A percentile compares a stretch with the other conserved stretches of the same genome.
Evolutionary conservation across 1,284 basidiomycete species (phyloP).

Genomic region (Phenoliferia sp.): DNA sequence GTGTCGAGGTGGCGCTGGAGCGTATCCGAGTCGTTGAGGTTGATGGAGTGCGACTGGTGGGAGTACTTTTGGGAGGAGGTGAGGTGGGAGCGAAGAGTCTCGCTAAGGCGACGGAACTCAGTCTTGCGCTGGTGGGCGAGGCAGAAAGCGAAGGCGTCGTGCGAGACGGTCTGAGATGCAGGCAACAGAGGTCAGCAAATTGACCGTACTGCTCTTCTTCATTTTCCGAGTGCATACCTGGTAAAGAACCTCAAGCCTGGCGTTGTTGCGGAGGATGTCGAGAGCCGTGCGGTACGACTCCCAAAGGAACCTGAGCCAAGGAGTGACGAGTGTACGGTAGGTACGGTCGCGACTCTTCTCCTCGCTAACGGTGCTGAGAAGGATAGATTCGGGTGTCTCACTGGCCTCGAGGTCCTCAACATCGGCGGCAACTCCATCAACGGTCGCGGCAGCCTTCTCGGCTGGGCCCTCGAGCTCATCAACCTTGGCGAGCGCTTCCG

Average conservation of each 20-base stretch:
- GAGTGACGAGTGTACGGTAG: slow-evolving; percentile 89
- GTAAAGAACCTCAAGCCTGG: slow-evolving; percentile 87
- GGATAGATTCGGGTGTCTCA: slow-evolving; percentile 86
- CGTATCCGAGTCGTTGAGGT: slow-evolving; percentile 92
- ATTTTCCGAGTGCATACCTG: slow-evolving; percentile 77
- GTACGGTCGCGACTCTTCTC: slow-evolving; percentile 93
- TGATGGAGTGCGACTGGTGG: slow-evolving; percentile 94
- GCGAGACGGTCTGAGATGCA: slow-evolving; percentile 72
- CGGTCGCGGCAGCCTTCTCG: slow-evolving; percentile 28
- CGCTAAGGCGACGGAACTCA: slow-evolving; percentile 95
- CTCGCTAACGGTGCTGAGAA: slow-evolving; percentile 80
- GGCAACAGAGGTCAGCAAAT: neutral
- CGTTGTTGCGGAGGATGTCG: slow-evolving; percentile 96
- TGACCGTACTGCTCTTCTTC: too few species aligned
- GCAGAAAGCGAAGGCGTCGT: slow-evolving; percentile 97
- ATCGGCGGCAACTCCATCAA: slow-evolving; percentile 32
- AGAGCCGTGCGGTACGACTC: slow-evolving; percentile 95
- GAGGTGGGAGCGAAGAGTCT: slow-evolving; percentile 92
- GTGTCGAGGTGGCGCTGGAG: slow-evolving; percentile 97
- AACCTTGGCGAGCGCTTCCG: slow-evolving; percentile 65
- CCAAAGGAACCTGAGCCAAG: slow-evolving; percentile 98
- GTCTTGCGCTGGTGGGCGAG: slow-evolving; percentile 89
- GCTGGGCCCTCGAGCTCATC: slow-evolving; percentile 74
- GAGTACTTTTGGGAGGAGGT: slow-evolving; percentile 93
- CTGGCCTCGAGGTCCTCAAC: slow-evolving; percentile 52